Conservation (phyloP, 2,329 filamentous ascomycete species). For the Fusarium chlamydosporum region DNA sequence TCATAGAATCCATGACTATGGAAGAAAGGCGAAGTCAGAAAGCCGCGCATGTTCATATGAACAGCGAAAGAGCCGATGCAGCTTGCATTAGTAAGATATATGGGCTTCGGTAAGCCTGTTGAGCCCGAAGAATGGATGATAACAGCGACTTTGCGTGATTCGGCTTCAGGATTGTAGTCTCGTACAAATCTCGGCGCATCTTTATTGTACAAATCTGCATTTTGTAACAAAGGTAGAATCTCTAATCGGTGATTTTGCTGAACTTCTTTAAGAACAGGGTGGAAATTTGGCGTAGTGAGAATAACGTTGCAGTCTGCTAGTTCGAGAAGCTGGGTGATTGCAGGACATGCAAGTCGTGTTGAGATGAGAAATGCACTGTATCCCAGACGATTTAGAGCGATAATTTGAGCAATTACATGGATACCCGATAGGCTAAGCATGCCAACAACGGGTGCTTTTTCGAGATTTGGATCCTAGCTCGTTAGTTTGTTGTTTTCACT, state of each 20-base stretch:
- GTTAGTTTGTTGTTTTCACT: not conserved
- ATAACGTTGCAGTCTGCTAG: conserved; percentile 31
- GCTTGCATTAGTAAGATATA: conserved; percentile 68
- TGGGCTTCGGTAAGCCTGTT: conserved; percentile 74
- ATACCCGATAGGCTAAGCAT: conserved; percentile 43
- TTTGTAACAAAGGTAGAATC: conserved; percentile 28
- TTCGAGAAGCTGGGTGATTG: conserved; percentile 36
- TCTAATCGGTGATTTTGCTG: conserved; percentile 31
- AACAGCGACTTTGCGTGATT: conserved; percentile 37
- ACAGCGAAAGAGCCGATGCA: conserved; percentile 63
- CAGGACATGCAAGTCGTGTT: conserved; percentile 40
- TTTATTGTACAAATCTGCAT: conserved; percentile 13
- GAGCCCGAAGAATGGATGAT: conserved; percentile 62
- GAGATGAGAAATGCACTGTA: conserved; percentile 46
- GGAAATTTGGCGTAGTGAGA: conserved; percentile 40
- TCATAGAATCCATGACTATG: conserved; percentile 72
- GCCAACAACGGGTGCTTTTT: conserved; percentile 41
- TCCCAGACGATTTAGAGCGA: conserved; percentile 43
- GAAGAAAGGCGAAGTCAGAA: conserved; percentile 70
- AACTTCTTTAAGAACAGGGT: conserved; percentile 34
- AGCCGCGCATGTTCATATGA: conserved; percentile 60
- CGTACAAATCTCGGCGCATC: conserved; percentile 38
- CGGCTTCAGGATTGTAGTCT: conserved; percentile 32
- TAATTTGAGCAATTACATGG: conserved; percentile 41
- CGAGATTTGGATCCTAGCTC: conserved; percentile 27